These are phyloP conservation scores for Fusarium euwallaceae DNA, from an alignment of 2,329 filamentous ascomycete genomes.

Conservation along the genomic window DNA sequence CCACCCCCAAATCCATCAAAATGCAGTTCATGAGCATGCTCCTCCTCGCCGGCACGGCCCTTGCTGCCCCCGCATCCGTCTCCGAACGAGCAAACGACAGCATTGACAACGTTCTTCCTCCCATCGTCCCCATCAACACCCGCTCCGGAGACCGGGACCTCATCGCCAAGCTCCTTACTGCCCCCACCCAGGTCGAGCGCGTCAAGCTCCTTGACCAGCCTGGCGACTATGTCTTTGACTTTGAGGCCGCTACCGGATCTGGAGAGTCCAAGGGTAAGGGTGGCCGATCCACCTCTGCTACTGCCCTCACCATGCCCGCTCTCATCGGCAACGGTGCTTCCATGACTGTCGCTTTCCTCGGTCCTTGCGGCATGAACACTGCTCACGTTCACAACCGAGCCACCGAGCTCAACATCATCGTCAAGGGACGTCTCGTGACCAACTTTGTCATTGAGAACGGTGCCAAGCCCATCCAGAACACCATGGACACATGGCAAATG, in stretches of 20 bases:
- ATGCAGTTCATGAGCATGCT: constrained; percentile 10
- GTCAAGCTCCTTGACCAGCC: constrained; percentile 50
- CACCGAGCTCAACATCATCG: constrained; percentile 62
- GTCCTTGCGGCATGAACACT: constrained; percentile 65
- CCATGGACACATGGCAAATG: constrained; percentile 58
- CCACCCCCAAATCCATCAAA: background rate
- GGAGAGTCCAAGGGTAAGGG: constrained; percentile 49
- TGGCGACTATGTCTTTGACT: constrained; percentile 59
- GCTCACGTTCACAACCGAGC: constrained; percentile 63
- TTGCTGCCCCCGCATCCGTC: background rate
- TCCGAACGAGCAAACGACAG: background rate
- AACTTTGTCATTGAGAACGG: constrained; percentile 61
- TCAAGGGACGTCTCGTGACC: constrained; percentile 59
- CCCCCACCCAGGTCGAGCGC: constrained; percentile 50
- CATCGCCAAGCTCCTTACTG: constrained; percentile 48
- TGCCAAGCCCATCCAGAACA: constrained; percentile 53
- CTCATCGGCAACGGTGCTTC: constrained; percentile 61
- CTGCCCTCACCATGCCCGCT: constrained; percentile 63
- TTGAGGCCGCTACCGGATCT: constrained; percentile 45
- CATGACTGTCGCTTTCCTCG: constrained; percentile 64
- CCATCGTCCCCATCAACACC: constrained; percentile 48
- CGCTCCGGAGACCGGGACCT: constrained; percentile 44
- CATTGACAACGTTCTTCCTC: constrained; percentile 36
- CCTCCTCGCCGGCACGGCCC: constrained; percentile 2
- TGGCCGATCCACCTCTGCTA: constrained; percentile 56